Evolutionary conservation across 2,329 filamentous ascomycete species (phyloP).

Genomic region (Aspergillus novoparasiticus): DNA sequence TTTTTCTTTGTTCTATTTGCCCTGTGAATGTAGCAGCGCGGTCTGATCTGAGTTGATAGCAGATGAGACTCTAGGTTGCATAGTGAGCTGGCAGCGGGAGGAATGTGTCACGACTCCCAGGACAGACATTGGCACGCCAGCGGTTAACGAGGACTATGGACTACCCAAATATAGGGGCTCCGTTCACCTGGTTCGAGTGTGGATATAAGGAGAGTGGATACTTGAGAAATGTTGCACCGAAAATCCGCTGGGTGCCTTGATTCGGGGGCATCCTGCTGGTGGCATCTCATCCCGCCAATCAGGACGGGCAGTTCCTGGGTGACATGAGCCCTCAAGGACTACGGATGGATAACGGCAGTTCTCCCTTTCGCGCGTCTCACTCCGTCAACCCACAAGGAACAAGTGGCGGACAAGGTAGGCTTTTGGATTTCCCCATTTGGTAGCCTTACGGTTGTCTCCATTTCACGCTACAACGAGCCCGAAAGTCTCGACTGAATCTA

Average conservation of each 20-base stretch:
- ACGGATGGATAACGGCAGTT: background rate
- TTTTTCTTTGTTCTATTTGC: background rate
- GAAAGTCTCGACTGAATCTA: background rate
- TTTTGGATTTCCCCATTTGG: background rate
- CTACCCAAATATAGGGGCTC: background rate
- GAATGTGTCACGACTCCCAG: background rate
- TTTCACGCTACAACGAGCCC: background rate
- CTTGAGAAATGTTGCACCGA: background rate
- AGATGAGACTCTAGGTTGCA: background rate
- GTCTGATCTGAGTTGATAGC: background rate
- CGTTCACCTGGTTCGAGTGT: background rate
- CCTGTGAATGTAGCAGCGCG: background rate
- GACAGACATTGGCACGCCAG: background rate
- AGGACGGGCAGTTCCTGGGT: background rate
- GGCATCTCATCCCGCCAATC: conserved; percentile 24
- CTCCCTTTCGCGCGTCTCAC: conserved; percentile 1
- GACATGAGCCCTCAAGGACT: background rate
- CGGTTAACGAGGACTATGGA: background rate
- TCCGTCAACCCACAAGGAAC: background rate
- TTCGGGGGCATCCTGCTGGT: conserved; percentile 7
- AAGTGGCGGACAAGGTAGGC: background rate
- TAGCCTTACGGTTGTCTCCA: background rate
- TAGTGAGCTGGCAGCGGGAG: background rate
- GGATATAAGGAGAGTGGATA: background rate
- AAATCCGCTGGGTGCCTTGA: conserved; percentile 1